Percentiles rank a stretch among this genome's conserved stretches.
These are phyloP conservation scores for Mycena kentingensis DNA, from an alignment of 768 basidiomycete species.

Conservation along the genomic window DNA sequence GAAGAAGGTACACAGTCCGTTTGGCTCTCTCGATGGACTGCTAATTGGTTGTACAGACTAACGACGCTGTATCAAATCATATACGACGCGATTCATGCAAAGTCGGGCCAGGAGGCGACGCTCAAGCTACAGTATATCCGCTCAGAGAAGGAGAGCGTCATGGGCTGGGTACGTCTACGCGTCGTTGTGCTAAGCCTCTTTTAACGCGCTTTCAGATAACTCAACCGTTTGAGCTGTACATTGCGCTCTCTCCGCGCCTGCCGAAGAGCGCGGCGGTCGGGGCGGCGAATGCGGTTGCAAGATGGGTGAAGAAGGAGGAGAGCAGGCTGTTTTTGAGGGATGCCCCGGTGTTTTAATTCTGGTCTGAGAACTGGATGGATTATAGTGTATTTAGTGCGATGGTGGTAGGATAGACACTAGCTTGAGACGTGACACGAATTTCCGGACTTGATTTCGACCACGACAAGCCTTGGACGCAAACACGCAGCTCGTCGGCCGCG, in stretches of 20 bases:
- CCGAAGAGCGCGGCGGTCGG: slow-evolving; percentile 88
- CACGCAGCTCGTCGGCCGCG: no score
- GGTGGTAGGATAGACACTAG: no score
- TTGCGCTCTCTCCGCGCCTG: slow-evolving; percentile 76
- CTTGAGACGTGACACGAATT: no score
- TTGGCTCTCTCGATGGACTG: background rate
- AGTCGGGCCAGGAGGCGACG: slow-evolving; percentile 77
- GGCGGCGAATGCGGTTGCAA: slow-evolving; percentile 85
- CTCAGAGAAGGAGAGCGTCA: slow-evolving; percentile 82
- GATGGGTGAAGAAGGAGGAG: slow-evolving; percentile 94
- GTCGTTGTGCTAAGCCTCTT: slow-evolving; percentile 1
- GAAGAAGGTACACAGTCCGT: slow-evolving; percentile 52
- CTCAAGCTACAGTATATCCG: slow-evolving; percentile 87
- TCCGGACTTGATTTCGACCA: no score
- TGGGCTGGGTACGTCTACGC: slow-evolving; percentile 82
- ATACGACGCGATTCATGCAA: slow-evolving; percentile 88
- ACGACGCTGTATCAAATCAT: slow-evolving; percentile 85
- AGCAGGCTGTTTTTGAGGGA: slow-evolving; percentile 77
- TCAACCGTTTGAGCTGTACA: slow-evolving; percentile 89
- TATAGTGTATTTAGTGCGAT: no score
- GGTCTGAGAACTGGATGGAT: no score
- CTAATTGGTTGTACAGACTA: slow-evolving; percentile 35
- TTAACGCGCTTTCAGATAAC: slow-evolving; percentile 64
- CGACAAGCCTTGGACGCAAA: no score
- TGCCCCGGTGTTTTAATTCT: slow-evolving; percentile 88